These are phyloP conservation scores for Sapria himalayana DNA, from an alignment of 345 rosid genomes.

Conservation along the genomic window DNA sequence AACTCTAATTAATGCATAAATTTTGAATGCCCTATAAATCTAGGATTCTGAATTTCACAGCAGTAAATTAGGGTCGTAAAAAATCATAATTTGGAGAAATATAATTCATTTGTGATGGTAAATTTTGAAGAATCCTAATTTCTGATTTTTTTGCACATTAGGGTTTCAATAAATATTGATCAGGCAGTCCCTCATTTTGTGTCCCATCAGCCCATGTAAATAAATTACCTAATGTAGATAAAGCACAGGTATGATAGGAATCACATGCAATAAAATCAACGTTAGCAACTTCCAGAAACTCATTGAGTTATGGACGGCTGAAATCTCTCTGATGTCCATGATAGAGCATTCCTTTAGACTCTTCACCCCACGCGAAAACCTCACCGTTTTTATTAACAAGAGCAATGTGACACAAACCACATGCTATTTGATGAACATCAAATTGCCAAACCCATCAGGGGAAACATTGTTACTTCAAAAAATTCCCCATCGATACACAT, in stretches of 20 bases:
- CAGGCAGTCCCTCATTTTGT: slow-evolving; percentile 62
- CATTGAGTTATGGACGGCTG: slow-evolving; percentile 62
- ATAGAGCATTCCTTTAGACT: slow-evolving; percentile 81
- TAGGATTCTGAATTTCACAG: no score
- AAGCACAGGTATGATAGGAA: slow-evolving; percentile 70
- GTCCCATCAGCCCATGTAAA: slow-evolving; percentile 88
- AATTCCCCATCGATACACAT: slow-evolving; percentile 89
- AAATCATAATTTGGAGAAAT: no score
- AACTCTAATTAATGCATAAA: no score
- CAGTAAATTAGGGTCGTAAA: no score
- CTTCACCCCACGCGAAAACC: slow-evolving; percentile 97
- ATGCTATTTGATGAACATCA: slow-evolving; percentile 89
- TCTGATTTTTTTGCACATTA: no score
- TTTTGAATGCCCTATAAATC: no score
- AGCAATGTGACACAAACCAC: slow-evolving; percentile 61
- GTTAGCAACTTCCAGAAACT: slow-evolving; percentile 52
- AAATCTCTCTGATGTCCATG: slow-evolving; percentile 54
- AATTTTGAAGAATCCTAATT: no score
- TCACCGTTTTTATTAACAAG: slow-evolving; percentile 93
- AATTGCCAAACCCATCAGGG: slow-evolving; percentile 33
- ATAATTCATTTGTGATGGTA: no score
- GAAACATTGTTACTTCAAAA: slow-evolving; percentile 53
- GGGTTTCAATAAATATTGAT: no score
- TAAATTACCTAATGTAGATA: slow-evolving; percentile 57
- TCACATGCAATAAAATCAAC: slow-evolving; percentile 72